These are phyloP conservation scores for Aotearoamyces nothofagi DNA, from an alignment of 2,329 filamentous ascomycete species.

Conservation along the genomic window DNA sequence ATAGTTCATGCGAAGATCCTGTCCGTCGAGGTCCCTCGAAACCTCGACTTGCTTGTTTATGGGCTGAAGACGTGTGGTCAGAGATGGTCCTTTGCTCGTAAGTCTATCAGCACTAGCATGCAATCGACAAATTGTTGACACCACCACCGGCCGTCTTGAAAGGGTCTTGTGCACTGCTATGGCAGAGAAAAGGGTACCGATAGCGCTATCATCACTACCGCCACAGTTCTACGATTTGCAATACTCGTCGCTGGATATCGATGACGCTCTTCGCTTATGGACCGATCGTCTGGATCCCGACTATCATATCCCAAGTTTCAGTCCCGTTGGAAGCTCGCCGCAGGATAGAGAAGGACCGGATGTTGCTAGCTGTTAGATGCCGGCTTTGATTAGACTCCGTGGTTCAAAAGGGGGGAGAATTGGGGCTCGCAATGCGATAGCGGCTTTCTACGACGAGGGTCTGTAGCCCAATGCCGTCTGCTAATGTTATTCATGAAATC, in stretches of 20 bases:
- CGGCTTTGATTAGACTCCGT: too few relatives aligned
- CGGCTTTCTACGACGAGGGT: too few relatives aligned
- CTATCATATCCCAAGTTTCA: background rate
- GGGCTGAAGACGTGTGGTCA: constrained; percentile 9
- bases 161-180: constrained; percentile 6
- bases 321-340: background rate
- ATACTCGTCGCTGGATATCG: constrained; percentile 8
- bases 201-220: constrained; percentile 5
- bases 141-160: constrained; percentile 4
- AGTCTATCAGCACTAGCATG: too few relatives aligned
- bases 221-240: constrained; percentile 8
- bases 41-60: constrained; percentile 7
- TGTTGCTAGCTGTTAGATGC: too few relatives aligned
- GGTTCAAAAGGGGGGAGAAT: too few relatives aligned
- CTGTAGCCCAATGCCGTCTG: too few relatives aligned
- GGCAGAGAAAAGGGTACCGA: constrained; percentile 5
- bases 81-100: constrained; percentile 8
- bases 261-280: constrained; percentile 5
- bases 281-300: background rate
- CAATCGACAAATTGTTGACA: too few relatives aligned
- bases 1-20: constrained; percentile 9
- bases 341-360: too few relatives aligned
- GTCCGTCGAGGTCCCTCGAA: constrained; percentile 7
- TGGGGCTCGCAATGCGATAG: too few relatives aligned
- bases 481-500: too few relatives aligned